Conservation (phyloP, 345 rosid species). For the Sisymbrium altissimum region DNA sequence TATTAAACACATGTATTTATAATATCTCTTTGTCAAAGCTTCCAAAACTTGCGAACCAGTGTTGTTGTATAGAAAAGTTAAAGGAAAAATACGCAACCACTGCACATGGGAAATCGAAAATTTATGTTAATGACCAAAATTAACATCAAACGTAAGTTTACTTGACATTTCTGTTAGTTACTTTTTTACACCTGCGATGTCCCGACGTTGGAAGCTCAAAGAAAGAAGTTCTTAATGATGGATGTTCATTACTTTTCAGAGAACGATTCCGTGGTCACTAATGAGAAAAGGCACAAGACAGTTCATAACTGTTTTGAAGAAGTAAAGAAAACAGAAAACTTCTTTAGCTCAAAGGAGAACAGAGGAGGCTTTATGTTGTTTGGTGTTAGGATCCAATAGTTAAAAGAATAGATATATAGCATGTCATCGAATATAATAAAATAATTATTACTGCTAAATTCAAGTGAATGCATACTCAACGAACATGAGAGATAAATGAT, state of each 20-base stretch:
- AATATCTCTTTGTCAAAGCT: not conserved
- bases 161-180: too few relatives aligned
- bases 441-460: too few relatives aligned
- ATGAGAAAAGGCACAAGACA: not conserved
- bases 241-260: conserved; percentile 30
- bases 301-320: not conserved
- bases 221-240: conserved; percentile 33
- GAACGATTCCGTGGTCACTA: not conserved
- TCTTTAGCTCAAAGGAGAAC: not conserved
- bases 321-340: not conserved
- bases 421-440: too few relatives aligned
- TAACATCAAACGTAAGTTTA: too few relatives aligned
- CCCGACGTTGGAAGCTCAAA: not conserved
- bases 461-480: too few relatives aligned
- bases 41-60: not conserved
- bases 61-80: too few relatives aligned
- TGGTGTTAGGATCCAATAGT: conserved; percentile 44
- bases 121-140: too few relatives aligned
- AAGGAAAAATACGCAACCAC: too few relatives aligned
- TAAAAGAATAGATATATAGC: not conserved
- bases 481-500: too few relatives aligned
- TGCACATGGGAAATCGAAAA: too few relatives aligned
- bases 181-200: conserved; percentile 49
- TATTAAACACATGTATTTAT: not conserved
- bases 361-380: conserved; percentile 43